Percentiles rank a stretch among this genome's conserved stretches.
These are phyloP conservation scores for Trapa incisa DNA, from an alignment of 345 rosid species.

Conservation along the genomic window DNA sequence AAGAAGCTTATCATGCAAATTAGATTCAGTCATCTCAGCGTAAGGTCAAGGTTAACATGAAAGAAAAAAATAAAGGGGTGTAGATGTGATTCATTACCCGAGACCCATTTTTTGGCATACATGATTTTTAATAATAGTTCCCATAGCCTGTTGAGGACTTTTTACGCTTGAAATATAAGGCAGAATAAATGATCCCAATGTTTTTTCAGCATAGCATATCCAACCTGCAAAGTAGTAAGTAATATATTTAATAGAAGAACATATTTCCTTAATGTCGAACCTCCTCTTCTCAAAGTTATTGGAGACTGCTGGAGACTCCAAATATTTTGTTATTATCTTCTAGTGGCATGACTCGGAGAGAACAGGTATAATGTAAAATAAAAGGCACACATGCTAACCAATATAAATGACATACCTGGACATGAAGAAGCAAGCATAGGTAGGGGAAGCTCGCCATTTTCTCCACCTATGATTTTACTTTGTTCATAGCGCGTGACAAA, in stretches of 20 bases:
- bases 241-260: neutral
- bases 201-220: conserved; percentile 97
- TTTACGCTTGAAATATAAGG: conserved; percentile 82
- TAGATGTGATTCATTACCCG: conserved; percentile 27
- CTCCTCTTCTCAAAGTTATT: neutral
- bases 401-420: conserved; percentile 45
- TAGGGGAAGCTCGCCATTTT: conserved; percentile 23
- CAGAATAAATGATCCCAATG: conserved; percentile 71
- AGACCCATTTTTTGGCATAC: conserved; percentile 54
- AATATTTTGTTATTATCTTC: neutral
- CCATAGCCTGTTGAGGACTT: conserved; percentile 93
- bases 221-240: conserved; percentile 50
- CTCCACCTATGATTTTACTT: conserved; percentile 27
- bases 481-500: conserved; percentile 55
- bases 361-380: neutral
- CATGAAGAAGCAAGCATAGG: conserved; percentile 92
- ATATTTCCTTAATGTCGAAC: neutral
- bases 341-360: neutral
- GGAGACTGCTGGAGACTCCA: neutral
- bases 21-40: neutral
- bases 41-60: neutral
- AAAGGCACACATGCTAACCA: neutral
- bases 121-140: conserved; percentile 65
- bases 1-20: neutral
- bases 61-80: neutral